phyloP scores from a whole-genome alignment of 73 alveolate genomes.

The Paraurostyla sp. region DNA sequence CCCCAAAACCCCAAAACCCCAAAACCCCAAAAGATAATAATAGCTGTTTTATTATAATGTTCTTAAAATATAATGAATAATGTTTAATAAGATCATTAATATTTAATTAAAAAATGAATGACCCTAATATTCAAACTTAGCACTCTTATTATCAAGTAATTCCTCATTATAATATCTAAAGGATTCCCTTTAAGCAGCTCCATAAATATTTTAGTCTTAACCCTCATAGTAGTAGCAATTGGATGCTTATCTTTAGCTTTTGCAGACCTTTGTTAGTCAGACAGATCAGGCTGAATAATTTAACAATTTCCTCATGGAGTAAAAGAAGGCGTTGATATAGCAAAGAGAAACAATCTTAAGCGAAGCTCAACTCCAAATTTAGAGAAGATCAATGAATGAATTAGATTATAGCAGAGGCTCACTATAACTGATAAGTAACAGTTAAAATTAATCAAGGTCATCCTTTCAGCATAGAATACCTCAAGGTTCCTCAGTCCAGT shows the following conservation, averaged over 20 bases:
- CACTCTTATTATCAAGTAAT: conserved; percentile 60
- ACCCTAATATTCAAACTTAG: conserved; percentile 57
- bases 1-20: too few species aligned
- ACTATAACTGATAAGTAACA: background rate
- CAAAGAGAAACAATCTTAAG: background rate
- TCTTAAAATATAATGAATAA: too few species aligned
- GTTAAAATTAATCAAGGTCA: background rate
- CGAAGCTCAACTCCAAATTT: background rate
- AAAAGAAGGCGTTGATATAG: background rate
- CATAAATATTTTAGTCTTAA: background rate
- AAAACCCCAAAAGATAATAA: too few species aligned
- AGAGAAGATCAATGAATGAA: background rate
- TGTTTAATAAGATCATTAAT: background rate
- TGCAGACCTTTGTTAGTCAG: conserved; percentile 6
- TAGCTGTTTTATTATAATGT: too few species aligned
- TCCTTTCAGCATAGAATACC: background rate
- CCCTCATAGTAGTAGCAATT: background rate
- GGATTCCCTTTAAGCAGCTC: background rate
- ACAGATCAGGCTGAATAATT: background rate
- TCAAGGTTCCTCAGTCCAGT: background rate
- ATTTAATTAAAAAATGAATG: background rate
- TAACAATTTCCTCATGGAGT: background rate
- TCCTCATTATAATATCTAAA: background rate
- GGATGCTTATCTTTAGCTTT: conserved; percentile 20
- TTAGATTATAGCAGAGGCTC: background rate